These are phyloP conservation scores for Trypanosoma cruzi DNA, from an alignment of 208 protist genomes.

Conservation along the genomic window DNA sequence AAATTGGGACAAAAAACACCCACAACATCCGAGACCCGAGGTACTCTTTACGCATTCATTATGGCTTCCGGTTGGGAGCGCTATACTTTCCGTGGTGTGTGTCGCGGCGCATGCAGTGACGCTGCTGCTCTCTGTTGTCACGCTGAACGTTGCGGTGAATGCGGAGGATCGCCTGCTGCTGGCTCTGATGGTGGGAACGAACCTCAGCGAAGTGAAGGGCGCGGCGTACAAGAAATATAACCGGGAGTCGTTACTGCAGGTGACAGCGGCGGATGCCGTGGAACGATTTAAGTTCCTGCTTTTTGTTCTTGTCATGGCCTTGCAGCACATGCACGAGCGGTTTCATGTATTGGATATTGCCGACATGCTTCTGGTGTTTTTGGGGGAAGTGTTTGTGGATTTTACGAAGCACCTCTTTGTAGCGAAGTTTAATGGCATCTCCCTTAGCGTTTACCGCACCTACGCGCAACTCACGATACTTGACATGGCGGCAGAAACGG, in stretches of 20 bases:
- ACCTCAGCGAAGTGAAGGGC: conserved; percentile 94
- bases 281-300: conserved; percentile 89
- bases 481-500: conserved; percentile 42
- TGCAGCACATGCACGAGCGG: conserved; percentile 58
- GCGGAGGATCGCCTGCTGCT: conserved; percentile 88
- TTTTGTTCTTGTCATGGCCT: conserved; percentile 80
- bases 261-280: conserved; percentile 88
- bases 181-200: conserved; percentile 93
- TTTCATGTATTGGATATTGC: conserved; percentile 35
- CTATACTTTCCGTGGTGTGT: conserved; percentile 34
- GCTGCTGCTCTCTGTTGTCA: conserved; percentile 88
- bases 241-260: conserved; percentile 82
- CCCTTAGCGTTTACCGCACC: conserved; percentile 55
- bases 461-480: conserved; percentile 49
- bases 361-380: conserved; percentile 38
- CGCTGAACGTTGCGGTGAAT: conserved; percentile 95
- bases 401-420: conserved; percentile 93
- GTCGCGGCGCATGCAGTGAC: conserved; percentile 71
- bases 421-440: conserved; percentile 88
- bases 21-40: neutral
- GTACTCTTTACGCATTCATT: neutral
- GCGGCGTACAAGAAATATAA: conserved; percentile 93
- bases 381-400: conserved; percentile 85
- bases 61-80: conserved; percentile 34
- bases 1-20: neutral